These are phyloP conservation scores for Cyberlindnera sargentensis DNA, from an alignment of 805 yeast genomes.

Conservation along the genomic window DNA sequence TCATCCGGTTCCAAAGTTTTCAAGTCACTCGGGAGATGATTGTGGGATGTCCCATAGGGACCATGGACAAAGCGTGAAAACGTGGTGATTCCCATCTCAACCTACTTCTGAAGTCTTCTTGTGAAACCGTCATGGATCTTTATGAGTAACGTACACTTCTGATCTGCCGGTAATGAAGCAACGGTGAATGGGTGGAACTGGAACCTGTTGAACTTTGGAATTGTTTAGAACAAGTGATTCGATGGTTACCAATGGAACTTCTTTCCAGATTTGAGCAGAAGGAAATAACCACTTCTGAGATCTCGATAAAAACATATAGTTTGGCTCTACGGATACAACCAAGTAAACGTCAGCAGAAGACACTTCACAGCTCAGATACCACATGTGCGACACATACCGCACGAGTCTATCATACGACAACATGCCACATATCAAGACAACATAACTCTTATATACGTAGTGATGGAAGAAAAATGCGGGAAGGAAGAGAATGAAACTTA, in stretches of 20 bases:
- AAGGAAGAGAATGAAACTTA: slow-evolving; percentile 14
- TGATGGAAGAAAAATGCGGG: slow-evolving; percentile 23
- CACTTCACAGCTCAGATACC: slow-evolving; percentile 13
- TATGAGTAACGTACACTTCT: slow-evolving; percentile 9
- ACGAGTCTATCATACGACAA: slow-evolving; percentile 16
- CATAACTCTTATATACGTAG: slow-evolving; percentile 20
- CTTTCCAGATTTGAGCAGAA: slow-evolving; percentile 5
- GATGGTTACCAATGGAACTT: slow-evolving; percentile 17
- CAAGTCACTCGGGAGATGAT: slow-evolving; percentile 9
- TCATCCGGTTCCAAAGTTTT: not conserved
- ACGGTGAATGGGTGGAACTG: slow-evolving; percentile 26
- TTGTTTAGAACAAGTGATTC: slow-evolving; percentile 20
- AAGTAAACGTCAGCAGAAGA: slow-evolving; percentile 5
- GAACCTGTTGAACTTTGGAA: slow-evolving; percentile 14
- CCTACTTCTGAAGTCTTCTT: slow-evolving; percentile 9
- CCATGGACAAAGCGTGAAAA: slow-evolving; percentile 22
- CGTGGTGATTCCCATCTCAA: not conserved
- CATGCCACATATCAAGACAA: slow-evolving; percentile 9
- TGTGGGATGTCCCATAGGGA: slow-evolving; percentile 21
- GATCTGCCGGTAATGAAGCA: slow-evolving; percentile 13
- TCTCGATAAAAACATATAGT: not conserved
- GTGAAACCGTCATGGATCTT: slow-evolving; percentile 21
- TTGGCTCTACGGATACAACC: slow-evolving; percentile 10
- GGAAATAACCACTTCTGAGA: not conserved
- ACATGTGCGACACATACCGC: slow-evolving; percentile 9